Evolutionary conservation across 805 yeast species (phyloP).

Genomic region (Nakazawaea ernobii): DNA sequence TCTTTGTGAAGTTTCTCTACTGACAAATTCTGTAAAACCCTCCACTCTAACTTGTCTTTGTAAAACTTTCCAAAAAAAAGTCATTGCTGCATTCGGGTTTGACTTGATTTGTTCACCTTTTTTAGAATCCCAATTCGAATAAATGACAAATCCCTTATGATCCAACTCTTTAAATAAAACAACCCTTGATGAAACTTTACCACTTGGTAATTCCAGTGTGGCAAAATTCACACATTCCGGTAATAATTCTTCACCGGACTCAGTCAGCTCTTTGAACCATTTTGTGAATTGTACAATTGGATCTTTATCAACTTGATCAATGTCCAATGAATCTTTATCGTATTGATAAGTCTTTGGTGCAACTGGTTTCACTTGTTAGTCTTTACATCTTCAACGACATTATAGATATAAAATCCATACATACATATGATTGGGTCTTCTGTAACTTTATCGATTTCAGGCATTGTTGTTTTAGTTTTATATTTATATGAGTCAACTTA

Average conservation of each 20-base stretch:
- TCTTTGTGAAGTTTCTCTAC: constrained; percentile 64
- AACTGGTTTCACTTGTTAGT: constrained; percentile 30
- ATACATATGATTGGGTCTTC: constrained; percentile 25
- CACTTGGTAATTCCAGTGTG: constrained; percentile 83
- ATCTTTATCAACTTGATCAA: constrained; percentile 42
- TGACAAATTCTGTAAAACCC: constrained; percentile 71
- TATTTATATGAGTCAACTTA: background rate
- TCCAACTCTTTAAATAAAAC: constrained; percentile 90
- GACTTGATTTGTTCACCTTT: constrained; percentile 65
- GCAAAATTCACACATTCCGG: constrained; percentile 88
- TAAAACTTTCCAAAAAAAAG: constrained; percentile 85
- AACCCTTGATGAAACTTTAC: constrained; percentile 81
- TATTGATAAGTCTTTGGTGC: constrained; percentile 91
- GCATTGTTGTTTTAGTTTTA: background rate
- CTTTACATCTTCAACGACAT: background rate
- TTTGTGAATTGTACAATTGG: constrained; percentile 75
- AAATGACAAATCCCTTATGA: constrained; percentile 74
- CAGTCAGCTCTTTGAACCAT: constrained; percentile 81
- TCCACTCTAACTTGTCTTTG: constrained; percentile 95
- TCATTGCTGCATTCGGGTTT: constrained; percentile 77
- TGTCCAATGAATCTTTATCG: constrained; percentile 56
- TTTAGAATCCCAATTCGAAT: constrained; percentile 91
- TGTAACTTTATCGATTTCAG: constrained; percentile 7
- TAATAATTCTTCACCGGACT: constrained; percentile 44
- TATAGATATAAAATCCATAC: no score